Percentiles rank a stretch among this genome's conserved stretches.
These are phyloP conservation scores for maize (Zea mays) DNA, from an alignment of 176 grass and related monocot species.

Conservation along the genomic window DNA sequence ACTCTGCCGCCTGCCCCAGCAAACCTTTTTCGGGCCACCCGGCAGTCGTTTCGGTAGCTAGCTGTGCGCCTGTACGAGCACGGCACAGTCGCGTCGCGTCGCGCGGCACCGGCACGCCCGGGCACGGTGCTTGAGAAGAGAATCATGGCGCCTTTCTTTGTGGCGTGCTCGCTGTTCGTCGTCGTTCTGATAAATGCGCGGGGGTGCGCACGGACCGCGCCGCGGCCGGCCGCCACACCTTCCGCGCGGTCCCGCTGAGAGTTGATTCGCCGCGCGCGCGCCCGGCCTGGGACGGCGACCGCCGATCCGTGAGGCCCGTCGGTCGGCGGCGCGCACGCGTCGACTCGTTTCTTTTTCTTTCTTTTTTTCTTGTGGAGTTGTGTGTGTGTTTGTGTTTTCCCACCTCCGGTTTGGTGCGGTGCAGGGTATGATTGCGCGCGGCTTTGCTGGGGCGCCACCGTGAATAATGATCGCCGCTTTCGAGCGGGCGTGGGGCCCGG, in stretches of 20 bases:
- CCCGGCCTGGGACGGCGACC: conserved; percentile 33
- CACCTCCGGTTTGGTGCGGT: neutral
- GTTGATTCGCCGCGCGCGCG: neutral
- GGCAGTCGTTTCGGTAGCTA: neutral
- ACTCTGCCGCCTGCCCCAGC: conserved; percentile 13
- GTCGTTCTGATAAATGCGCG: no score
- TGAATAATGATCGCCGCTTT: conserved; percentile 43
- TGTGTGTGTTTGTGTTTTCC: neutral
- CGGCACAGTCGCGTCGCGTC: neutral
- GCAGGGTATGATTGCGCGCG: conserved; percentile 34
- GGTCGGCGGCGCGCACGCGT: neutral
- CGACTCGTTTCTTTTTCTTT: neutral
- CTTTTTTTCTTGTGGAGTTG: no score
- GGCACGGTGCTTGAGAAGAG: neutral
- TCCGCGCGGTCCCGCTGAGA: neutral
- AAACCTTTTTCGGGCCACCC: conserved; percentile 6
- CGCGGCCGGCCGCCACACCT: no score
- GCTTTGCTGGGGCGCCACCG: conserved; percentile 14
- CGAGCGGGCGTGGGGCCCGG: neutral
- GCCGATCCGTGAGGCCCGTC: conserved; percentile 4
- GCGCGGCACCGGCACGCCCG: neutral
- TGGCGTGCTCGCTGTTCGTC: no score
- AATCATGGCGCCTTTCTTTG: no score
- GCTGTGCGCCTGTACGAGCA: neutral
- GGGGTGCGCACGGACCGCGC: no score